A percentile compares a stretch with the other conserved stretches of the same genome.
These are phyloP conservation scores for Fusarium heterosporum DNA, from an alignment of 2,329 filamentous ascomycete genomes.

Conservation along the genomic window DNA sequence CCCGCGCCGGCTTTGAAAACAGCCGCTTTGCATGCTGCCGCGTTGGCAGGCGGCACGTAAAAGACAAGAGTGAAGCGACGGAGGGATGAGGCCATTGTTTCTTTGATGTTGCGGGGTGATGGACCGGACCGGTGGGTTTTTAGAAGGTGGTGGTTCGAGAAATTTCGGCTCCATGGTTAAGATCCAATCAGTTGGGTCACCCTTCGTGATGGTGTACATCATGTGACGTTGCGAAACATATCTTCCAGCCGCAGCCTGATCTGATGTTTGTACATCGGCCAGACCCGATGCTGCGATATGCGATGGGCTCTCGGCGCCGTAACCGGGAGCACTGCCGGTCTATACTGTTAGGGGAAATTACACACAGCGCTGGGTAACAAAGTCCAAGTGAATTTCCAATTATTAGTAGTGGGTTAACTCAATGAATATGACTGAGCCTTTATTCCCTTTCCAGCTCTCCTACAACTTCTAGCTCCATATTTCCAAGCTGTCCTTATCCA, in stretches of 20 bases:
- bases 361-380: no score
- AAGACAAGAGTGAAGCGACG: constrained; percentile 60
- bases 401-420: no score
- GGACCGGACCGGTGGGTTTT: constrained; percentile 21
- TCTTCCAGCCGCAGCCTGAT: constrained; percentile 8
- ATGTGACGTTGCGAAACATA: constrained; percentile 27
- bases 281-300: background rate
- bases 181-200: background rate
- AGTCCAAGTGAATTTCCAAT: no score
- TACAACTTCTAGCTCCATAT: background rate
- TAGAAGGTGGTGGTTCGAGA: constrained; percentile 14
- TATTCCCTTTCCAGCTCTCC: no score
- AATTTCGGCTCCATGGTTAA: background rate
- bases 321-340: constrained; percentile 8
- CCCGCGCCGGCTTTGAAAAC: constrained; percentile 70
- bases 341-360: background rate
- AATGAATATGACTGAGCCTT: no score
- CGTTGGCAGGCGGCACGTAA: constrained; percentile 58
- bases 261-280: constrained; percentile 25
- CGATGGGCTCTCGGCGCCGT: rapidly evolving
- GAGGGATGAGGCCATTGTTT: constrained; percentile 31
- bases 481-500: background rate
- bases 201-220: background rate
- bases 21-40: constrained; percentile 65
- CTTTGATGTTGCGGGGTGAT: background rate